A percentile compares a stretch with the other conserved stretches of the same genome.
Evolutionary conservation across 129 eudicot genomes (phyloP).

Genomic region (Heracleum sosnowskyi): DNA sequence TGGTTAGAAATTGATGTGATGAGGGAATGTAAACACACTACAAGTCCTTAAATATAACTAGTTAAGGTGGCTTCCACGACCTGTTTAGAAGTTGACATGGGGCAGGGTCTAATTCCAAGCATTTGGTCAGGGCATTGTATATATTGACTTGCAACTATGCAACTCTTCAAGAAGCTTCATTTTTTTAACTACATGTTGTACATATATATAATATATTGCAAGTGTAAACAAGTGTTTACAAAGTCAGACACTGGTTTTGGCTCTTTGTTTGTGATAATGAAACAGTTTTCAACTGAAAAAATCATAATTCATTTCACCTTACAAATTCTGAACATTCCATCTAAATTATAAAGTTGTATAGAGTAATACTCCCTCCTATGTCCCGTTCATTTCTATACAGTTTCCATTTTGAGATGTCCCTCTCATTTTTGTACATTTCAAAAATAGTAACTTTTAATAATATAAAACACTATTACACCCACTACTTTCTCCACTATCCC

Average conservation of each 20-base stretch:
- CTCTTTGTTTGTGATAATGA: not conserved
- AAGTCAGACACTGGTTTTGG: not conserved
- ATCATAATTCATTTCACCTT: not conserved
- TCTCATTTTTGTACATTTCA: too few species aligned
- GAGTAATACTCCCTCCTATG: too few species aligned
- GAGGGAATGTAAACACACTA: not conserved
- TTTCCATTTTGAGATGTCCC: too few species aligned
- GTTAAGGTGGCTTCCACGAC: slow-evolving; percentile 56
- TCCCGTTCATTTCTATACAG: too few species aligned
- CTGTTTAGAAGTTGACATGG: slow-evolving; percentile 7
- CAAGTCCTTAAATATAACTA: slow-evolving; percentile 1
- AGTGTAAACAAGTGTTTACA: not conserved
- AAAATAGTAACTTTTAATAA: too few species aligned
- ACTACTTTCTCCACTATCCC: too few species aligned
- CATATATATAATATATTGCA: not conserved
- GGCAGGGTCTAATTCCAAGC: slow-evolving; percentile 10
- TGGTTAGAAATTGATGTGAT: not conserved
- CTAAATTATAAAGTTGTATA: too few species aligned
- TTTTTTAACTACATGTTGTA: not conserved
- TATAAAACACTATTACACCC: too few species aligned
- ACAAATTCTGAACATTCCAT: not conserved
- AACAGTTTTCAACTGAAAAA: not conserved
- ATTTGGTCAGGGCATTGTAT: slow-evolving; percentile 4
- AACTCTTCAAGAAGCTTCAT: not conserved
- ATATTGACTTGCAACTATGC: not conserved